phyloP scores from a whole-genome alignment of 495 filamentous ascomycete genomes.

The Corynascus novoguineensis region DNA sequence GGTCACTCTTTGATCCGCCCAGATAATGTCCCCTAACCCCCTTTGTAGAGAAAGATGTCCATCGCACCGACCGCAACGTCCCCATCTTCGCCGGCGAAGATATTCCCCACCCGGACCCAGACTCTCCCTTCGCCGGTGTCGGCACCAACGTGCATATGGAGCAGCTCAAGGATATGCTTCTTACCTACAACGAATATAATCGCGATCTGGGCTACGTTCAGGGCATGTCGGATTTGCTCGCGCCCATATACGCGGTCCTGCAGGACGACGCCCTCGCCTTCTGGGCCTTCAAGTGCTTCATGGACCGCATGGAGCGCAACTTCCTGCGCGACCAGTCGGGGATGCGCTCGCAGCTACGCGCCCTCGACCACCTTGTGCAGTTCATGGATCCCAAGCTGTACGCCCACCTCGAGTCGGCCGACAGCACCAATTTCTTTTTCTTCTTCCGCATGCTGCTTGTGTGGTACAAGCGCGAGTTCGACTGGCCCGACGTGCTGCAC shows the following conservation, averaged over 20 bases:
- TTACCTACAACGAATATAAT: slow-evolving; percentile 98
- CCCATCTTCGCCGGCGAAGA: slow-evolving; percentile 95
- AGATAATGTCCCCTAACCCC: not conserved
- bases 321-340: slow-evolving; percentile 93
- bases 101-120: slow-evolving; percentile 94
- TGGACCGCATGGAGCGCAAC: slow-evolving; percentile 97
- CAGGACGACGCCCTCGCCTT: slow-evolving; percentile 97
- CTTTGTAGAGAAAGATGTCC: slow-evolving; percentile 93
- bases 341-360: slow-evolving; percentile 86
- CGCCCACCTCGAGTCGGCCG: slow-evolving; percentile 77
- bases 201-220: slow-evolving; percentile 91
- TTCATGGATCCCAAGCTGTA: slow-evolving; percentile 96
- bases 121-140: slow-evolving; percentile 83
- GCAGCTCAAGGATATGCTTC: slow-evolving; percentile 97
- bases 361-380: slow-evolving; percentile 87
- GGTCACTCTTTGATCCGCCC: too few species aligned
- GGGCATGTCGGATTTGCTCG: slow-evolving; percentile 95
- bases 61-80: slow-evolving; percentile 88
- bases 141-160: slow-evolving; percentile 97
- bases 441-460: slow-evolving; percentile 98
- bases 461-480: slow-evolving; percentile 97
- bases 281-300: slow-evolving; percentile 93
- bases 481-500: slow-evolving; percentile 76
- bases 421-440: slow-evolving; percentile 98
- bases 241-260: slow-evolving; percentile 92